Evolutionary conservation across 306 rosid genomes (phyloP).

Genomic region (Castanopsis chinensis): DNA sequence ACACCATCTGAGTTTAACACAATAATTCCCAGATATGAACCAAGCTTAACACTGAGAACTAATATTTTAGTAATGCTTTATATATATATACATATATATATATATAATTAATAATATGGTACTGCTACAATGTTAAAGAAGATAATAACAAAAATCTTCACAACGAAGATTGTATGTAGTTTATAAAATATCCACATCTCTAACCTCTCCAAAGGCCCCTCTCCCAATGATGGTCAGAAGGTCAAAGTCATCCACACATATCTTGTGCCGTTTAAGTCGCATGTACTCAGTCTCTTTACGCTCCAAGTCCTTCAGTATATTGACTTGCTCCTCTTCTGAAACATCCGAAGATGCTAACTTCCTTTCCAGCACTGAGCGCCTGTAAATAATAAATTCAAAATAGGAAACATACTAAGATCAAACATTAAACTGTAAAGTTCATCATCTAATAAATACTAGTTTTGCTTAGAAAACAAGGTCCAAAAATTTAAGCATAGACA

Average conservation of each 20-base stretch:
- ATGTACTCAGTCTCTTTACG: conserved; percentile 81
- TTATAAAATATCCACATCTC: conserved; percentile 19
- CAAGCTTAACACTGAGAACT: background rate
- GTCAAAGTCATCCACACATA: conserved; percentile 86
- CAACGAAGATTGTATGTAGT: conserved; percentile 1
- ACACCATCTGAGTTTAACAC: background rate
- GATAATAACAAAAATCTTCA: background rate
- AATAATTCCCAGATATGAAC: background rate
- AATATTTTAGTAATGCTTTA: too few relatives aligned
- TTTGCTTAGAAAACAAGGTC: background rate
- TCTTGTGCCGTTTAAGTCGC: conserved; percentile 79
- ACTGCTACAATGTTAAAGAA: conserved; percentile 1
- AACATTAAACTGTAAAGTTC: background rate
- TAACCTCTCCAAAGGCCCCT: conserved; percentile 98
- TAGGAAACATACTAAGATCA: background rate
- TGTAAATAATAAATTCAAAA: conserved; percentile 31
- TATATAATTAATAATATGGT: too few relatives aligned
- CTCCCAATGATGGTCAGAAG: conserved; percentile 87
- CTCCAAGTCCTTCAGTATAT: conserved; percentile 82
- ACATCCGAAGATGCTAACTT: conserved; percentile 67
- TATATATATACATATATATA: too few relatives aligned
- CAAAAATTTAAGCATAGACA: background rate
- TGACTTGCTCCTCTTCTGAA: conserved; percentile 77
- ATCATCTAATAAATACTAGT: background rate
- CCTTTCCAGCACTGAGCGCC: conserved; percentile 78